phyloP scores from a whole-genome alignment of 1,139 yeast genomes.

The Hyphopichia fennica region DNA sequence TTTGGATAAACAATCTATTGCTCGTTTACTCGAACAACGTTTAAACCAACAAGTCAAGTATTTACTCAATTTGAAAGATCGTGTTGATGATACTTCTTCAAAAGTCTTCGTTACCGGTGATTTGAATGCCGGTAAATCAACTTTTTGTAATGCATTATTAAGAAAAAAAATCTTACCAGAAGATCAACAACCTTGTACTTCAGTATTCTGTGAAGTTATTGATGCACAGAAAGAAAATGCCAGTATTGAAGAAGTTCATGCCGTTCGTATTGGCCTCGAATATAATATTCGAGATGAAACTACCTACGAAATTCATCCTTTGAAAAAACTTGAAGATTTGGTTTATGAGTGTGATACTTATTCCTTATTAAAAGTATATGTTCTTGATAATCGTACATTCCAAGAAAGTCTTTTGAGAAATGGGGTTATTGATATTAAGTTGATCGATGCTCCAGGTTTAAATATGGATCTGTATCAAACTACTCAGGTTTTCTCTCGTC shows the following conservation, averaged over 20 bases:
- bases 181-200: slow-evolving; percentile 97
- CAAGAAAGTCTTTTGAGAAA: slow-evolving; percentile 76
- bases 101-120: slow-evolving; percentile 97
- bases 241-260: slow-evolving; percentile 88
- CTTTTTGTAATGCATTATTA: slow-evolving; percentile 89
- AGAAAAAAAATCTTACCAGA: slow-evolving; percentile 82
- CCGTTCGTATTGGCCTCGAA: slow-evolving; percentile 63
- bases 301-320: slow-evolving; percentile 57
- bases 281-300: slow-evolving; percentile 64
- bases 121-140: slow-evolving; percentile 93
- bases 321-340: slow-evolving; percentile 62
- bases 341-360: slow-evolving; percentile 77
- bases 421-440: slow-evolving; percentile 88
- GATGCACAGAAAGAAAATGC: slow-evolving; percentile 74
- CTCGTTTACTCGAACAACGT: slow-evolving; percentile 65
- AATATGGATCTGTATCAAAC: slow-evolving; percentile 94
- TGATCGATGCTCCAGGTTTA: slow-evolving; percentile 97
- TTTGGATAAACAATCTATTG: slow-evolving; percentile 65
- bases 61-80: slow-evolving; percentile 67
- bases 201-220: slow-evolving; percentile 91
- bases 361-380: slow-evolving; percentile 74
- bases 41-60: slow-evolving; percentile 65
- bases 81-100: slow-evolving; percentile 90
- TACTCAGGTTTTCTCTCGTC: slow-evolving; percentile 91
- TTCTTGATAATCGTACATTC: slow-evolving; percentile 69